phyloP scores from a whole-genome alignment of 768 basidiomycete genomes.

The Podaxis sp. region DNA sequence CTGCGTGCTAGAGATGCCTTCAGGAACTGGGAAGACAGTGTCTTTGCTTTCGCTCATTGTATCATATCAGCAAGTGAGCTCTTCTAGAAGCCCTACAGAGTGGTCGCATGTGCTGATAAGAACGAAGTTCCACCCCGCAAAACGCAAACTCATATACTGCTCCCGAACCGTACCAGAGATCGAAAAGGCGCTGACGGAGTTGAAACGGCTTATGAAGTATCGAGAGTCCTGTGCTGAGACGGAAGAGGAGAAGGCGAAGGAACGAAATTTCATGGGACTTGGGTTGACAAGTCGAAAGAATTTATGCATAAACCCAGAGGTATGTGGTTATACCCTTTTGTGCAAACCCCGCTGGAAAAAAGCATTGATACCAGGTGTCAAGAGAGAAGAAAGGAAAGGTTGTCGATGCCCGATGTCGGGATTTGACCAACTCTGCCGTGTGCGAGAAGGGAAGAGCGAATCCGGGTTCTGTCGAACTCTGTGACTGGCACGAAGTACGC shows the following conservation, averaged over 20 bases:
- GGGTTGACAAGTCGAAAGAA: slow-evolving; percentile 97
- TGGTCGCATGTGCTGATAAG: background rate
- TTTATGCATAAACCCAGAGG: slow-evolving; percentile 92
- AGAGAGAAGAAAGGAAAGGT: slow-evolving; percentile 99
- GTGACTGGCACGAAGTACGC: slow-evolving; percentile 92
- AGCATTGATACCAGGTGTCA: slow-evolving; percentile 60
- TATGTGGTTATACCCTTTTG: slow-evolving; percentile 31
- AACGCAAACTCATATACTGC: slow-evolving; percentile 95
- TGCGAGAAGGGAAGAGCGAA: slow-evolving; percentile 83
- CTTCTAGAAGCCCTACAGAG: background rate
- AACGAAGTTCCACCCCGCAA: slow-evolving; percentile 86
- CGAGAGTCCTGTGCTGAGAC: slow-evolving; percentile 72
- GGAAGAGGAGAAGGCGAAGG: slow-evolving; percentile 73
- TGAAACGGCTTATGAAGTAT: slow-evolving; percentile 93
- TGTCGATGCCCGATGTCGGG: slow-evolving; percentile 95
- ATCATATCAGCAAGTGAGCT: slow-evolving; percentile 88
- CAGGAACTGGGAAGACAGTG: slow-evolving; percentile 98
- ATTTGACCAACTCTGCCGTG: slow-evolving; percentile 82
- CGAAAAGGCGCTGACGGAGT: slow-evolving; percentile 94
- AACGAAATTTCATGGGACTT: slow-evolving; percentile 80
- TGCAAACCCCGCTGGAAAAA: background rate
- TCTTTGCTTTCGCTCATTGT: slow-evolving; percentile 94
- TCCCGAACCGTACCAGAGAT: slow-evolving; percentile 99
- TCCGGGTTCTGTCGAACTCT: slow-evolving; percentile 89
- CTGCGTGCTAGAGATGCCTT: slow-evolving; percentile 99